phyloP scores from a whole-genome alignment of 805 yeast genomes.

The Zygotorulaspora florentina region DNA sequence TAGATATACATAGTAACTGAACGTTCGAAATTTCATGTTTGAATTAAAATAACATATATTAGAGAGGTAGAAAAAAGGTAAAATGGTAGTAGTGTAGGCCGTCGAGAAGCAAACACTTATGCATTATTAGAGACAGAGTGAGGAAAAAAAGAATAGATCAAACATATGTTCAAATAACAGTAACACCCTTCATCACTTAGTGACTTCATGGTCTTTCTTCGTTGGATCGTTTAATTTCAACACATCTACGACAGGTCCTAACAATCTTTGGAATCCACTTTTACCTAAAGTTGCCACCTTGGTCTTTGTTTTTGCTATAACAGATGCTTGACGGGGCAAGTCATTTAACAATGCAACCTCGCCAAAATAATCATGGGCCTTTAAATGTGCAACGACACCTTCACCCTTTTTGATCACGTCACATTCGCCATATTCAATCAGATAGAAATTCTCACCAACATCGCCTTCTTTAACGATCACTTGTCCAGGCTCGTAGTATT shows the following conservation, averaged over 20 bases:
- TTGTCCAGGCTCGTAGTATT: slow-evolving; percentile 63
- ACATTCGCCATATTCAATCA: slow-evolving; percentile 79
- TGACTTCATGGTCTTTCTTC: slow-evolving; percentile 9
- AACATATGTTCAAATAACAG: not conserved
- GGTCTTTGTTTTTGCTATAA: slow-evolving; percentile 66
- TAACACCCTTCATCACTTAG: slow-evolving; percentile 2
- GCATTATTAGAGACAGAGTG: not conserved
- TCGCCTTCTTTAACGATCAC: slow-evolving; percentile 85
- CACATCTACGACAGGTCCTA: slow-evolving; percentile 92
- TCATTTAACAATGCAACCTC: slow-evolving; percentile 92
- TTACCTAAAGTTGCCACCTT: slow-evolving; percentile 91
- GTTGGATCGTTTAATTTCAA: slow-evolving; percentile 86
- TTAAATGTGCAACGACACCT: slow-evolving; percentile 57
- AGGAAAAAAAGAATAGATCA: not conserved
- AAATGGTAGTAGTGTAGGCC: not conserved
- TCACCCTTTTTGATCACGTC: slow-evolving; percentile 58
- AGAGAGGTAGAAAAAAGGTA: not conserved
- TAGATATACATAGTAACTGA: not conserved
- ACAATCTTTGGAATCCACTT: slow-evolving; percentile 85
- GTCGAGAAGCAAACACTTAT: not conserved
- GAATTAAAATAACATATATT: not conserved
- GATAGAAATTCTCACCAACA: slow-evolving; percentile 66
- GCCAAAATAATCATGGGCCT: slow-evolving; percentile 91
- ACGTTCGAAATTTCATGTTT: not conserved
- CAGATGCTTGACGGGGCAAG: slow-evolving; percentile 91